Base-by-base conservation (phyloP, 2,329 filamentous ascomycete species). In the Nigrospora sphaerica region DNA sequence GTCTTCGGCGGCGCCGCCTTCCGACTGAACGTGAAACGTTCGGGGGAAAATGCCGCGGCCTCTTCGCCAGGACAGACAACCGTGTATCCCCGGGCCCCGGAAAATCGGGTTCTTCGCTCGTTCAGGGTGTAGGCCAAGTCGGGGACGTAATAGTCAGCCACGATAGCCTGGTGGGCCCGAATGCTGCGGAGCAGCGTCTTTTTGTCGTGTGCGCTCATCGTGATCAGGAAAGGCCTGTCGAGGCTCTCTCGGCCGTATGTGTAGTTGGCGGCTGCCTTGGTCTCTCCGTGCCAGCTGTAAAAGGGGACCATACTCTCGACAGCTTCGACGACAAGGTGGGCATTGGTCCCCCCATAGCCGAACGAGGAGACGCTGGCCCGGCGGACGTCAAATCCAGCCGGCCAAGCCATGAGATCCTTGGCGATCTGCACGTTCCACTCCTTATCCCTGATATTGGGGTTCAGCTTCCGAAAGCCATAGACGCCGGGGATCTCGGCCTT, bases 111-210 rank as follows among this genome's bases (percentile, higher is more conserved):
- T n/a, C 18, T 12, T 19, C 47, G 45, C 12, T 32, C 28, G 12
- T 35, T 43, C 6, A 56, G 46, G 3, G 52, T 53, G 44, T 53
- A 48, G 3, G 54, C 46, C 10, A 54, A 35, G 23, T 56, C 52
- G 5, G 46, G 37, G 14, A 55, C 17, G 32, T 51, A 36, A 32
- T 51, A 52, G 35, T 54, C 44, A 6, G 34, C 42, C 3, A 47
- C 54, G 12, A 57, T 49, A 11, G 37, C 35, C 7, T 46, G 48
- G 34, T 52, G 45, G 16, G 52, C 54, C 4, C 49, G 40, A 17
- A 60, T 50, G 35, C 58, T 59, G 1, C 51, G 51, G 33, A 34
- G 42, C 1, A 54, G 44, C 4, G 52, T 50, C 39, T 4, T 19
- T 3, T 19, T 9, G 19, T 40, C 39, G 23, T 40, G 39, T 4